Base-by-base conservation (phyloP, 208 protist genomes). In the Trypanosoma cruzi region DNA sequence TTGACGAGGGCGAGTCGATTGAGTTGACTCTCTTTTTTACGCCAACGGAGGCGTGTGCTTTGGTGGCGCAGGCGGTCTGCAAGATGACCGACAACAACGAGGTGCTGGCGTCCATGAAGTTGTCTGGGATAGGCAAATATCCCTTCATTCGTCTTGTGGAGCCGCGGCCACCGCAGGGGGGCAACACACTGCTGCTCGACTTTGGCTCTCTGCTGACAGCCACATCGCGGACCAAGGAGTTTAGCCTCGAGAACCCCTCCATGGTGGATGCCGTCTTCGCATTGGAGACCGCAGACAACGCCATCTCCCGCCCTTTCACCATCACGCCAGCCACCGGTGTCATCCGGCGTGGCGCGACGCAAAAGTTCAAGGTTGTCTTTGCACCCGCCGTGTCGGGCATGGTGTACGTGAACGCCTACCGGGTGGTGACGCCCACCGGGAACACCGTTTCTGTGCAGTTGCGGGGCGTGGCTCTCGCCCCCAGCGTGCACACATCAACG, bases 111-210 rank as follows among this genome's bases (percentile, higher is more conserved):
- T 69, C 68, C 1, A 59, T 97, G 68, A 71, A 73, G 61, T 28
- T 98, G 26, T 95, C 88, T 0, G 96, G 93, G 40, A 85, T 98
- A 54, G 96, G 93, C n/a, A 98, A 98, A 72, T 90, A 96, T 68
- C 90, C 96, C 0, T 94, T 88, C 73, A 71, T 98, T 5, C 53
- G 68, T 20, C 29, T 64, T 13, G 22, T 31, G 4, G 52, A 48
- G 11, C 37, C 46, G 26, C 7, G 10, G 34, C 28, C 20, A 22
- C 24, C 6, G 53, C 13, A 7, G 4, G 53, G 26, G 54, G 16
- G 44, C 34, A 69, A 64, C 59, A 58, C 46, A 16, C 10, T 66
- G 34, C 46, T 71, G 11, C 24, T 91, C 28, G 68, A 91, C 66
- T 91, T 82, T 77, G 67, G 78, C 42, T 46, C 66, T 53, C 76